Conservation (phyloP, 495 filamentous ascomycete species). For the Tuber aestivum region DNA sequence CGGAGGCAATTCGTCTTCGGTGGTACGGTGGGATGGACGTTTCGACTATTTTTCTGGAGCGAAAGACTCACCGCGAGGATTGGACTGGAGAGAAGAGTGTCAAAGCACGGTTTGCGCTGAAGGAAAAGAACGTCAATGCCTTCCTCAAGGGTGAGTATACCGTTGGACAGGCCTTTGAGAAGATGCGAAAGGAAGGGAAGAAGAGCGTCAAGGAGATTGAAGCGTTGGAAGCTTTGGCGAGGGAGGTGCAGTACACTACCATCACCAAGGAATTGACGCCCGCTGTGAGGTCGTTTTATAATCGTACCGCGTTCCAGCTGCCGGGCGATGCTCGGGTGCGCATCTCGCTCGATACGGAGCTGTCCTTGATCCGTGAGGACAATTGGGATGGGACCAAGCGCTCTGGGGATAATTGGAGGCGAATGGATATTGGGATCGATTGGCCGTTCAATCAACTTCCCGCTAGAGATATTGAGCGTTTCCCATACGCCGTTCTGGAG, state of each 20-base stretch:
- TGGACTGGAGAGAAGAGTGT: conserved; percentile 99
- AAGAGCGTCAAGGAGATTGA: conserved; percentile 84
- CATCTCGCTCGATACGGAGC: conserved; percentile 92
- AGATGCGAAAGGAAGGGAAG: conserved; percentile 87
- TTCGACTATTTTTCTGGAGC: conserved; percentile 92
- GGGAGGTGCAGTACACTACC: conserved; percentile 87
- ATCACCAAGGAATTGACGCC: conserved; percentile 76
- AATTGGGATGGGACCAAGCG: conserved; percentile 76
- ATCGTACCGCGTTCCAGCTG: conserved; percentile 94
- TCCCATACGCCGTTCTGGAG: conserved; percentile 93
- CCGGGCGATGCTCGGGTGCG: conserved; percentile 93
- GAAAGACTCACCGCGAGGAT: conserved; percentile 97
- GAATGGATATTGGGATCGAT: conserved; percentile 97
- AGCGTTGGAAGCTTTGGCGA: conserved; percentile 79
- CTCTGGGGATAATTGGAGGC: conserved; percentile 84
- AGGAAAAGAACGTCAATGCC: conserved; percentile 95
- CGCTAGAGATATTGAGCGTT: conserved; percentile 74
- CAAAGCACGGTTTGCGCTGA: conserved; percentile 88
- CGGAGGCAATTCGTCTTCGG: conserved; percentile 88
- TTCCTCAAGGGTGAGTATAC: conserved; percentile 76
- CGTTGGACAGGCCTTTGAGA: conserved; percentile 80
- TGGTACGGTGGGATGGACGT: conserved; percentile 97
- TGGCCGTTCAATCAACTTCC: conserved; percentile 88
- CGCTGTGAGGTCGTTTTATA: conserved; percentile 90
- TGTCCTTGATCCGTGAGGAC: conserved; percentile 91